Evolutionary conservation across 768 basidiomycete species (phyloP), one percentile per base, ranked within the genome.

Genomic region (Pulveroboletus frians): DNA sequence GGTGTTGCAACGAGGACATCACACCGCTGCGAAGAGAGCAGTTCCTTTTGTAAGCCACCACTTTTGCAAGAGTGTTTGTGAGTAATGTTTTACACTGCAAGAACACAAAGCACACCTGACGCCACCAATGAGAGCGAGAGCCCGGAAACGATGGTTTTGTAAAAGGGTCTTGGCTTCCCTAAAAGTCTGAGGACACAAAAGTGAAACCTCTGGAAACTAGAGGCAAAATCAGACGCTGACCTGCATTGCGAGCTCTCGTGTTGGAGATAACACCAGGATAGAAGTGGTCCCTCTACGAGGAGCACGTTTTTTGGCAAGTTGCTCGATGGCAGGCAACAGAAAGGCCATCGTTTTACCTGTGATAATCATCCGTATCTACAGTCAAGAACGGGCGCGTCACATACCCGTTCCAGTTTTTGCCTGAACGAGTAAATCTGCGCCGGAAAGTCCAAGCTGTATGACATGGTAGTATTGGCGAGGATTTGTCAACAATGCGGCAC

Each of bases 1-100:
- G 87, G 87, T 3, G 87, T 88, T 9, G 84, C 84, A 31, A 88
- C 77, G 34, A 89, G 73, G 37, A 89, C 74, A 54, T 85, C 72
- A 26, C 69, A 70, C 21, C 67, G 69, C 5, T 49, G 49, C 2
- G 54, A 51, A 10, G 55, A 59, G 7, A 73, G 50, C 23, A 51
- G 64, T 18, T 57, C 63, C 40, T 59, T 64, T 45, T 67, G 63
- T 44, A 50, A 49, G 10, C 54, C 48, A 1, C 62, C 62, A 46
- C 65, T 69, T 44, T 36, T 7, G 1, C 23, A 32, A 47, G 26
- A 11, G 49, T 51, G 2, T 14, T 17, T 21, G 39, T 51, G 11
- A 62, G 51, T 30, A 9, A 30, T 29, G 3, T 18, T 18, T 21
- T 11, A 18, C 21, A 17, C 2, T n/a, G 20, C 30, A 47, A 43